Conservation (phyloP, 257 asterid species). For the Mentha longifolia region DNA sequence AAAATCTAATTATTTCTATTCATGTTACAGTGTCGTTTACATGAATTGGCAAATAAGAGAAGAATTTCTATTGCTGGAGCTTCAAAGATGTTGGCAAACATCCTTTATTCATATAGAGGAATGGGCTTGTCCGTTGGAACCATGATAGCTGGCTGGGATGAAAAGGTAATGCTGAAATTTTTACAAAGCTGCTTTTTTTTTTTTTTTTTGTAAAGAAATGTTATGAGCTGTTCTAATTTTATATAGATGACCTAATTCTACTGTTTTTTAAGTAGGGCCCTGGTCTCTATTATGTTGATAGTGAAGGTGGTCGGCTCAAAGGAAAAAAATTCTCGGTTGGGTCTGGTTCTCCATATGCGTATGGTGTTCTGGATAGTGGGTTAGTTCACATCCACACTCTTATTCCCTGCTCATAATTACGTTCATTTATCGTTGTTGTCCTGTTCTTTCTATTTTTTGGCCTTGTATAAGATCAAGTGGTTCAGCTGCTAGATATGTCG, state of each 20-base stretch:
- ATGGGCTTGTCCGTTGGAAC: constrained; percentile 67
- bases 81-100: constrained; percentile 67
- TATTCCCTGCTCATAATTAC: neutral
- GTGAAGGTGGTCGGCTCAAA: constrained; percentile 97
- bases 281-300: constrained; percentile 89
- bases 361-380: constrained; percentile 95
- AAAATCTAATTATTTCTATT: constrained; percentile 5
- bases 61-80: constrained; percentile 70
- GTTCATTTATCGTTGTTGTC: neutral
- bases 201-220: neutral
- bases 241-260: constrained; percentile 8
- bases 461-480: neutral
- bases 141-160: constrained; percentile 99
- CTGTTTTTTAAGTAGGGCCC: constrained; percentile 68
- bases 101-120: constrained; percentile 89
- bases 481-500: neutral
- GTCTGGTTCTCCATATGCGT: constrained; percentile 98
- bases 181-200: too few relatives aligned
- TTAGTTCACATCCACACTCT: constrained; percentile 38
- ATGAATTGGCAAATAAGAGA: constrained; percentile 94
- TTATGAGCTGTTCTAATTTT: constrained; percentile 1
- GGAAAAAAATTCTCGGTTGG: constrained; percentile 96
- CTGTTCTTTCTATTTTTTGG: neutral
- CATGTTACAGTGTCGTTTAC: constrained; percentile 79
- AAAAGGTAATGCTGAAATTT: constrained; percentile 53